Conservation (phyloP, 176 grass and related monocot genomes). For the Triticum monococcum region DNA sequence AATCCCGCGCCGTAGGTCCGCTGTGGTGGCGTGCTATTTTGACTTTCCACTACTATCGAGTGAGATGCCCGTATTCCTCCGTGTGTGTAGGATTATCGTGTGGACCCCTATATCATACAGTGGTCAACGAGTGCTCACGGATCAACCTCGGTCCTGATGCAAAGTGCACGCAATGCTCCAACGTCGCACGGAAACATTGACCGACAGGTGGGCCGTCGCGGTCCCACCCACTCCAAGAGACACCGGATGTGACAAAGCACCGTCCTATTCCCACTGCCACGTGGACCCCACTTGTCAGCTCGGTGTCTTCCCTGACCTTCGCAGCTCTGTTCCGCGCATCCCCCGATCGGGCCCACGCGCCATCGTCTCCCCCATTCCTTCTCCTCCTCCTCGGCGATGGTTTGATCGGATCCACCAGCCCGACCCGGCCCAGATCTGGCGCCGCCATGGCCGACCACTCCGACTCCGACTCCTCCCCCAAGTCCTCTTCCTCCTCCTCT, state of each 20-base stretch:
- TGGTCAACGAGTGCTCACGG: slow-evolving; percentile 22
- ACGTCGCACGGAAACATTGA: background rate
- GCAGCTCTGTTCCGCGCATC: slow-evolving; percentile 15
- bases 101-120: background rate
- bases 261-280: background rate
- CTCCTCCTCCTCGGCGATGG: slow-evolving; percentile 30
- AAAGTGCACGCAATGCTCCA: background rate
- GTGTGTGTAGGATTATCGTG: no score
- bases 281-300: background rate
- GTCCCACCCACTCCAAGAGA: background rate
- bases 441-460: slow-evolving; percentile 69
- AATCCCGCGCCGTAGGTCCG: no score
- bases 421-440: slow-evolving; percentile 53
- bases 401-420: slow-evolving; percentile 45
- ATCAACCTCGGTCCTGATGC: background rate
- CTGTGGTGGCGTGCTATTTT: no score
- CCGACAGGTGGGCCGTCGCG: slow-evolving; percentile 19
- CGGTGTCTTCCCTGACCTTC: background rate
- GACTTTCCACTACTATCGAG: no score
- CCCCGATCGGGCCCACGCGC: slow-evolving; percentile 15
- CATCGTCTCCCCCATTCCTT: slow-evolving; percentile 37
- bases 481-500: slow-evolving; percentile 54
- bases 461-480: slow-evolving; percentile 80
- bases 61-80: no score
- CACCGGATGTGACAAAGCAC: background rate